Percentiles rank a stretch among this genome's conserved stretches.
These are phyloP conservation scores for Fibroporia radiculosa DNA, from an alignment of 768 basidiomycete genomes.

Conservation along the genomic window DNA sequence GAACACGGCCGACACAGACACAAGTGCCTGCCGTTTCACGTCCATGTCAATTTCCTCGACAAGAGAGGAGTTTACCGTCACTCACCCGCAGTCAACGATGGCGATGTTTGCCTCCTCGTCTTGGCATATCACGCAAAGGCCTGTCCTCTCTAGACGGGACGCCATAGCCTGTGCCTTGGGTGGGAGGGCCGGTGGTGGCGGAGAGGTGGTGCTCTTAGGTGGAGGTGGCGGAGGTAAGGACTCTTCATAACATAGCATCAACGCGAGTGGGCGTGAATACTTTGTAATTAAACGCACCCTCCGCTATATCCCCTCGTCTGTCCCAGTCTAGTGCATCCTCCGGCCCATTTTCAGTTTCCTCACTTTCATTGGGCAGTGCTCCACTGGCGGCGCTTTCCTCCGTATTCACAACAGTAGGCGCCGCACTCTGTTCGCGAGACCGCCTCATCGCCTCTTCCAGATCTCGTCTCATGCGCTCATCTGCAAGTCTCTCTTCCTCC, in stretches of 20 bases:
- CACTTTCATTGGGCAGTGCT: neutral
- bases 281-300: neutral
- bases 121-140: conserved; percentile 88
- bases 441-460: conserved; percentile 8
- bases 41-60: neutral
- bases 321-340: neutral
- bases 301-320: too few relatives aligned
- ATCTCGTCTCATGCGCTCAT: conserved; percentile 16
- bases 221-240: conserved; percentile 10
- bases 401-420: conserved; percentile 2
- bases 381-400: conserved; percentile 1
- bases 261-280: too few relatives aligned
- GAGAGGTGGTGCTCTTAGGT: conserved; percentile 16
- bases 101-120: conserved; percentile 93
- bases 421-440: neutral
- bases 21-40: conserved; percentile 48
- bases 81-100: conserved; percentile 89
- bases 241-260: neutral
- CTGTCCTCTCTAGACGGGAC: conserved; percentile 51
- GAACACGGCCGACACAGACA: conserved; percentile 74
- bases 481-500: conserved; percentile 14
- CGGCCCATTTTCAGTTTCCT: neutral
- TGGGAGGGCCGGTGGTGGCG: conserved; percentile 23
- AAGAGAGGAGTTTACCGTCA: conserved; percentile 8
- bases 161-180: conserved; percentile 32